These are phyloP conservation scores for Hypoxylon lienhwacheense DNA, from an alignment of 495 filamentous ascomycete species.

Conservation along the genomic window DNA sequence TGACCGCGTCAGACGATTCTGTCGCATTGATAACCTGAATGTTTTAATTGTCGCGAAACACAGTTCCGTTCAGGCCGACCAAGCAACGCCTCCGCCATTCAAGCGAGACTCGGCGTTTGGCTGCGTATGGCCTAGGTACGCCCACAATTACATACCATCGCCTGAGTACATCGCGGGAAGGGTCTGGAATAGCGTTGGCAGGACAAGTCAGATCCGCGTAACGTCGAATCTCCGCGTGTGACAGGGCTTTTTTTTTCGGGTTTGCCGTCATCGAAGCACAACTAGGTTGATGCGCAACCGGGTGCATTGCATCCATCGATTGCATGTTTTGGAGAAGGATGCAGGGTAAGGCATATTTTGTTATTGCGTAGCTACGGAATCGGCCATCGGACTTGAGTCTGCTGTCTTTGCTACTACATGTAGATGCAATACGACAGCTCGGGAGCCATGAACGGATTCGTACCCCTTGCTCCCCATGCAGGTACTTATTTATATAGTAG, in stretches of 20 bases:
- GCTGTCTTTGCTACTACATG: constrained; percentile 6
- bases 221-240: constrained; percentile 25
- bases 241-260: no score
- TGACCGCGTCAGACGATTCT: constrained; percentile 27
- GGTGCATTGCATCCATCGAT: constrained; percentile 5
- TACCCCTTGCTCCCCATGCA: constrained; percentile 5
- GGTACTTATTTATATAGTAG: neutral
- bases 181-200: constrained; percentile 11
- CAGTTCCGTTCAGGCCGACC: constrained; percentile 17
- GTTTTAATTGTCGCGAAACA: constrained; percentile 31
- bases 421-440: neutral
- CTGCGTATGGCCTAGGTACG: neutral
- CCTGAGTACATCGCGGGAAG: constrained; percentile 16
- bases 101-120: constrained; percentile 23
- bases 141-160: neutral
- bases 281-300: constrained; percentile 10
- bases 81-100: constrained; percentile 11
- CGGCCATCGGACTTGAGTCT: constrained; percentile 13
- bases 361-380: constrained; percentile 10
- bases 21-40: constrained; percentile 16
- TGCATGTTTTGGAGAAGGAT: constrained; percentile 6
- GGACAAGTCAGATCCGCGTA: constrained; percentile 16
- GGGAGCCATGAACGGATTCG: constrained; percentile 14
- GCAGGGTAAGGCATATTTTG: constrained; percentile 15
- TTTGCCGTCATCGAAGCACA: constrained; percentile 13